A percentile compares a stretch with the other conserved stretches of the same genome.
Evolutionary conservation across 768 basidiomycete genomes (phyloP).

Genomic region (Coprinopsis marcescibilis): DNA sequence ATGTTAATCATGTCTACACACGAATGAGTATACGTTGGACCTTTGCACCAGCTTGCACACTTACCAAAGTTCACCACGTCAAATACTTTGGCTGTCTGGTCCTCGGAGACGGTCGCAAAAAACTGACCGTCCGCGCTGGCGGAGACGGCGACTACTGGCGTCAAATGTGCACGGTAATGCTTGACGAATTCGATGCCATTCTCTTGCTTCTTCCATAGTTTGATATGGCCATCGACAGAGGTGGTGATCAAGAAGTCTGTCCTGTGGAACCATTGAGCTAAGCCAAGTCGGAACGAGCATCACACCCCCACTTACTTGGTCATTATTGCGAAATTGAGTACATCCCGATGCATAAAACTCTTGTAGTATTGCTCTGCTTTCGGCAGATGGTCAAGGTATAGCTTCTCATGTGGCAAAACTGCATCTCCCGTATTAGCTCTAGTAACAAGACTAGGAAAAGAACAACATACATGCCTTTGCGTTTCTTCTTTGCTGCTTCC

Average conservation of each 20-base stretch:
- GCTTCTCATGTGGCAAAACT: constrained; percentile 91
- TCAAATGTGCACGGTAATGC: constrained; percentile 90
- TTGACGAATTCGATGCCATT: constrained; percentile 96
- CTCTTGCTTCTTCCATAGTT: constrained; percentile 99
- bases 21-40: constrained; percentile 1
- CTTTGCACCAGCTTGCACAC: constrained; percentile 20
- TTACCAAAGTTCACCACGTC: constrained; percentile 97
- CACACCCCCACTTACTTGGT: constrained; percentile 62
- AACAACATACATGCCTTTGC: constrained; percentile 57
- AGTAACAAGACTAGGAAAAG: not conserved
- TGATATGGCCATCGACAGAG: constrained; percentile 90
- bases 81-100: constrained; percentile 91
- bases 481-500: constrained; percentile 51
- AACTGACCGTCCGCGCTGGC: constrained; percentile 89
- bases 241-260: constrained; percentile 94
- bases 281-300: not conserved
- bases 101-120: constrained; percentile 88
- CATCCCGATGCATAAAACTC: constrained; percentile 97
- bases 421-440: not conserved
- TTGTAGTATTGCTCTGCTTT: constrained; percentile 91
- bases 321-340: constrained; percentile 81
- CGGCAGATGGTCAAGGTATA: constrained; percentile 91
- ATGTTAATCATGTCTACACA: constrained; percentile 96
- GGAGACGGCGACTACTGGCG: constrained; percentile 71
- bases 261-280: constrained; percentile 33